phyloP scores from a whole-genome alignment of 2,329 filamentous ascomycete genomes.

The Cladosporium sp. region DNA sequence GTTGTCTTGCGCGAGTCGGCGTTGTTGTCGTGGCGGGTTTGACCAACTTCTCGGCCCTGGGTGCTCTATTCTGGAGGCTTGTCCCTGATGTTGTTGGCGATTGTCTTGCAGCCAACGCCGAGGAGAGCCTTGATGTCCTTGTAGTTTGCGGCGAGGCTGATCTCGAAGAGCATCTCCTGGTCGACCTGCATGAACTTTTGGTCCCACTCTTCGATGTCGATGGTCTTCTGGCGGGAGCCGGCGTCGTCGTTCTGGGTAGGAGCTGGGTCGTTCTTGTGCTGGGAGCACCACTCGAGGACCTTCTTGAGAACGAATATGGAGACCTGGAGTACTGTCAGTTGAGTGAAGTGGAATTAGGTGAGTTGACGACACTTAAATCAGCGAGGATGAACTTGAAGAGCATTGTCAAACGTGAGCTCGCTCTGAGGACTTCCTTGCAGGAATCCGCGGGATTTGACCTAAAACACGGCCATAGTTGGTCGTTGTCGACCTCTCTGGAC shows the following conservation, averaged over 20 bases:
- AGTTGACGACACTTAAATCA: conserved; percentile 54
- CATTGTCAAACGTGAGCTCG: background rate
- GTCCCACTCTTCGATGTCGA: conserved; percentile 99
- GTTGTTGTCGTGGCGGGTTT: conserved; percentile 63
- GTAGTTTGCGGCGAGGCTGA: conserved; percentile 86
- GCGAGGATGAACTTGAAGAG: conserved; percentile 72
- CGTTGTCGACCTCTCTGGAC: background rate
- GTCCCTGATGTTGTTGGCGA: conserved; percentile 99
- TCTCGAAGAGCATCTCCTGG: conserved; percentile 99
- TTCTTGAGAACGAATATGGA: conserved; percentile 93
- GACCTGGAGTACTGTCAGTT: conserved; percentile 53
- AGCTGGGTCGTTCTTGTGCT: conserved; percentile 88
- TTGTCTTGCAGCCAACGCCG: conserved; percentile 98
- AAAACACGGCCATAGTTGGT: background rate
- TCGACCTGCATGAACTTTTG: conserved; percentile 99
- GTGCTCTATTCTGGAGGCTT: conserved; percentile 67
- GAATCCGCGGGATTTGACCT: background rate
- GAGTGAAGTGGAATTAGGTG: conserved; percentile 2
- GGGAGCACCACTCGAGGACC: conserved; percentile 96
- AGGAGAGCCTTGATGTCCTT: conserved; percentile 96
- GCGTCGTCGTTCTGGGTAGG: conserved; percentile 81
- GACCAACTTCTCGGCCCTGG: background rate
- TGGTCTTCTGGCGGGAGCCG: conserved; percentile 95
- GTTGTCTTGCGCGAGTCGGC: conserved; percentile 96
- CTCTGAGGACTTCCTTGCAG: background rate